Evolutionary conservation across 2,329 filamentous ascomycete species (phyloP).

Genomic region (Cladosporium sp.): DNA sequence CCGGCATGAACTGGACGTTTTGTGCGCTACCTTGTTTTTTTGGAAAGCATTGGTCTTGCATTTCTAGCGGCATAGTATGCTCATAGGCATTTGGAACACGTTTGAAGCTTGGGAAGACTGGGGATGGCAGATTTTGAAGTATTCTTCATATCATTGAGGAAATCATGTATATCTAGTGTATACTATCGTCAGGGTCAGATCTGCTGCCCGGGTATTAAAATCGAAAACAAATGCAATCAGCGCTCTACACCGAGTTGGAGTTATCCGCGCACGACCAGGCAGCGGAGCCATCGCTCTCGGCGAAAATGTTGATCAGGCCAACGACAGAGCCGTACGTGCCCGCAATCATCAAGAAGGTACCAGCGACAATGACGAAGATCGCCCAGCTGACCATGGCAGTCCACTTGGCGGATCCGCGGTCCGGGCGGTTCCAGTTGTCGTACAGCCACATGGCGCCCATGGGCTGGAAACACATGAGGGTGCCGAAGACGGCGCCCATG

Average conservation of each 20-base stretch:
- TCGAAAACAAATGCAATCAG: background rate
- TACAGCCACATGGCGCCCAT: constrained; percentile 31
- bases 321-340: constrained; percentile 41
- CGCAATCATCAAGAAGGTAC: constrained; percentile 39
- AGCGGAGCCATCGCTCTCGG: constrained; percentile 11
- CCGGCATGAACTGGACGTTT: too few species aligned
- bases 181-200: background rate
- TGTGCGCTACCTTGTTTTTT: too few species aligned
- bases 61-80: too few species aligned
- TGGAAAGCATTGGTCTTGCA: too few species aligned
- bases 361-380: constrained; percentile 44
- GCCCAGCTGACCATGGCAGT: constrained; percentile 43
- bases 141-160: background rate
- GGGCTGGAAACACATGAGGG: constrained; percentile 44
- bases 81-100: background rate
- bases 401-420: constrained; percentile 11
- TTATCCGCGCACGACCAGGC: constrained; percentile 22
- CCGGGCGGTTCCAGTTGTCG: constrained; percentile 10
- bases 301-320: constrained; percentile 30
- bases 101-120: background rate
- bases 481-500: constrained; percentile 43
- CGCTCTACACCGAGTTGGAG: constrained; percentile 26
- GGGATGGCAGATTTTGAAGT: background rate
- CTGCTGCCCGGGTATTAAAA: too few species aligned
- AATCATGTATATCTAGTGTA: background rate